Evolutionary conservation across 2,329 filamentous ascomycete genomes (phyloP).

Genomic region (Emergomyces pasteurianus): DNA sequence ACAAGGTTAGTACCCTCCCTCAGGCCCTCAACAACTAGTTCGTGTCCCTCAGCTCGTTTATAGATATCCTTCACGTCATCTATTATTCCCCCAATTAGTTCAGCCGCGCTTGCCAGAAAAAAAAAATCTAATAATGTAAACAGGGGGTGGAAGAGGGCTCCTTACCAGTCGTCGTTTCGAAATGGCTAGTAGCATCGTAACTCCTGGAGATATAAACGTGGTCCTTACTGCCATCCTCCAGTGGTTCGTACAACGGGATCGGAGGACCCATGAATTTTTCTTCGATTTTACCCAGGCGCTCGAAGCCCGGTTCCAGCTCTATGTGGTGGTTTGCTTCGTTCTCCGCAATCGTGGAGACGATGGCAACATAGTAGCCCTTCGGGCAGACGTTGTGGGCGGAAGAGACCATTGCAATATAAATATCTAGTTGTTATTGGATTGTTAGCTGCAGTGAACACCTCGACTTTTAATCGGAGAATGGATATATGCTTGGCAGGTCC

Average conservation of each 20-base stretch:
- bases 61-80: constrained; percentile 96
- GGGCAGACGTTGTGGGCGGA: constrained; percentile 96
- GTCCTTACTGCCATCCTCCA: constrained; percentile 70
- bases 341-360: constrained; percentile 95
- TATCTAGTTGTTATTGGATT: constrained; percentile 45
- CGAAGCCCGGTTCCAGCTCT: constrained; percentile 83
- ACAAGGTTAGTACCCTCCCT: constrained; percentile 64
- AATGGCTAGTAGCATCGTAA: constrained; percentile 96
- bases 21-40: constrained; percentile 73
- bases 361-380: constrained; percentile 97
- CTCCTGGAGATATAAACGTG: constrained; percentile 97
- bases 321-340: constrained; percentile 84
- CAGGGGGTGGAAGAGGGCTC: not conserved
- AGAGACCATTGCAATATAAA: constrained; percentile 93
- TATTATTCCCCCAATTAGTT: constrained; percentile 10
- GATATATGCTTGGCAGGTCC: constrained; percentile 2
- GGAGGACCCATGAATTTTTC: constrained; percentile 94
- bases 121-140: not conserved
- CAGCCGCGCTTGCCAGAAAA: not conserved
- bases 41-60: constrained; percentile 65
- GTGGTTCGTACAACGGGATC: constrained; percentile 86
- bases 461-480: not conserved
- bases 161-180: constrained; percentile 69
- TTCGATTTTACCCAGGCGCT: constrained; percentile 84
- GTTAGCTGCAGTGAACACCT: not conserved